These are phyloP conservation scores for Penicillium alfredii DNA, from an alignment of 495 filamentous ascomycete genomes.

Conservation along the genomic window DNA sequence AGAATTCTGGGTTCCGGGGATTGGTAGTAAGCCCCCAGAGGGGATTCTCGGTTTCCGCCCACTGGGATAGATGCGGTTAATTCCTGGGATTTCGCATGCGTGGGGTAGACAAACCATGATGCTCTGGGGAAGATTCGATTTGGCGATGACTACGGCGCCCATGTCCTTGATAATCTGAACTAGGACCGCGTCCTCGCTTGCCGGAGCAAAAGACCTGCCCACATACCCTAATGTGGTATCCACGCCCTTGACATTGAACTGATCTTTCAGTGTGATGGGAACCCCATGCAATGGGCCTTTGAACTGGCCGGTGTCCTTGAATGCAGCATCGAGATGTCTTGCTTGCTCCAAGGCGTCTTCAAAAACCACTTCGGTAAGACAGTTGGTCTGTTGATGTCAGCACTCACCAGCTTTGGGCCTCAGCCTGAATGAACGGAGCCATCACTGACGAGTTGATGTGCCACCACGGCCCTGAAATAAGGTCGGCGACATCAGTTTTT, in stretches of 20 bases:
- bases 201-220: slow-evolving; percentile 44
- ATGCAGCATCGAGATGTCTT: slow-evolving; percentile 46
- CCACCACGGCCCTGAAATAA: slow-evolving; percentile 50
- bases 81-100: slow-evolving; percentile 10
- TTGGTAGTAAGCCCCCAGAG: slow-evolving; percentile 50
- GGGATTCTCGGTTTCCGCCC: slow-evolving; percentile 50
- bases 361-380: slow-evolving; percentile 61
- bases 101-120: slow-evolving; percentile 36
- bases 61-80: slow-evolving; percentile 15
- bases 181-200: slow-evolving; percentile 43
- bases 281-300: slow-evolving; percentile 62
- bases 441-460: slow-evolving; percentile 47
- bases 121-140: slow-evolving; percentile 55
- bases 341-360: slow-evolving; percentile 54
- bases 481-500: too few species aligned
- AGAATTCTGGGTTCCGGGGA: slow-evolving; percentile 41
- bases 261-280: slow-evolving; percentile 60
- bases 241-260: slow-evolving; percentile 57
- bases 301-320: slow-evolving; percentile 36
- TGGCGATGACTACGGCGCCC: slow-evolving; percentile 53
- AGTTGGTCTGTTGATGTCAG: slow-evolving; percentile 40
- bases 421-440: too few species aligned
- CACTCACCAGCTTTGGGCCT: too few species aligned
- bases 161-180: slow-evolving; percentile 41
- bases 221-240: slow-evolving; percentile 57